Evolutionary conservation across 108 stramenopile species (phyloP).

Genomic region (Fistulifera pelliculosa): DNA sequence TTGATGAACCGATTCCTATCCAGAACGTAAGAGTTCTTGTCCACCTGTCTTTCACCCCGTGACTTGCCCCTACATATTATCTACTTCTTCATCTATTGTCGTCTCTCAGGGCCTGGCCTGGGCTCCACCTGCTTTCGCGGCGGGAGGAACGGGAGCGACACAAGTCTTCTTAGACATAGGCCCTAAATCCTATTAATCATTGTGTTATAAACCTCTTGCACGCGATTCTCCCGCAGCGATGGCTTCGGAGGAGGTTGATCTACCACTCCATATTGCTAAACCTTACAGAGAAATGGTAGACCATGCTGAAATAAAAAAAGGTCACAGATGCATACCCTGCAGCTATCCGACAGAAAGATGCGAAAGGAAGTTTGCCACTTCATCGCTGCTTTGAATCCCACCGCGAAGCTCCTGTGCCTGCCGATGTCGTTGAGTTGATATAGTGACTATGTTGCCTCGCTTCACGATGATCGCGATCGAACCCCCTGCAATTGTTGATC

Average conservation of each 20-base stretch:
- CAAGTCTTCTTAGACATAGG: no score
- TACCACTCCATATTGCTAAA: slow-evolving; percentile 40
- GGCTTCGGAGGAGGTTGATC: slow-evolving; percentile 13
- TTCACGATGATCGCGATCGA: slow-evolving; percentile 20
- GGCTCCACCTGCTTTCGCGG: no score
- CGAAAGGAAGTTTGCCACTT: slow-evolving; percentile 35
- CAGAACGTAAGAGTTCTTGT: no score
- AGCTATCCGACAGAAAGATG: slow-evolving; percentile 29
- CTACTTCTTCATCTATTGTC: no score
- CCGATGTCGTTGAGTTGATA: slow-evolving; percentile 18
- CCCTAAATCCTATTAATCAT: no score
- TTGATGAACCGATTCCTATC: no score
- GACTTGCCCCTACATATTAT: no score
- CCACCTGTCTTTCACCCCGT: no score
- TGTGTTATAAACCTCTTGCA: no score
- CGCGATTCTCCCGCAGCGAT: slow-evolving; percentile 20
- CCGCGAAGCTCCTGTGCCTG: slow-evolving; percentile 16
- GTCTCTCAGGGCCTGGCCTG: no score
- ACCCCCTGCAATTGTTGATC: slow-evolving; percentile 29
- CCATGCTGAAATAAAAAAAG: slow-evolving; percentile 11
- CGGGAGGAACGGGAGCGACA: no score
- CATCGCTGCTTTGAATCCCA: slow-evolving; percentile 28
- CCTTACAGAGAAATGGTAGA: slow-evolving; percentile 28
- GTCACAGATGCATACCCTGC: slow-evolving; percentile 32
- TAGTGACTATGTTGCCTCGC: slow-evolving; percentile 18